These are phyloP conservation scores for Plectosphaerella plurivora DNA, from an alignment of 2,329 filamentous ascomycete species.

Conservation along the genomic window DNA sequence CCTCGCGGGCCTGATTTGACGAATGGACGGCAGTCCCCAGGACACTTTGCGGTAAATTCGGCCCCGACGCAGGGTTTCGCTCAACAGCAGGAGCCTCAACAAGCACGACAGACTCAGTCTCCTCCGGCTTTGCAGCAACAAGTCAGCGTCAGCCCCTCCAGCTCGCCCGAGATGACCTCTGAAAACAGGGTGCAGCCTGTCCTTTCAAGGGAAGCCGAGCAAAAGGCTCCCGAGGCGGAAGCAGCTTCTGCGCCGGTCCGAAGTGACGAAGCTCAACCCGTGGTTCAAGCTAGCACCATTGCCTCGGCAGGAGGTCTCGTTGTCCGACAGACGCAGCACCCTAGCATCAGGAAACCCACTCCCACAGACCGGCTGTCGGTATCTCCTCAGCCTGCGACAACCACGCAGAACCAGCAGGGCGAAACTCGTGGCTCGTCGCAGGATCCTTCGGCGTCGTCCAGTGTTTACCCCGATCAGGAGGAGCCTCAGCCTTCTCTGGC, in stretches of 20 bases:
- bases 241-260: no score
- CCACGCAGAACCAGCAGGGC: neutral
- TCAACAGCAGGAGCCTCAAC: no score
- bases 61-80: no score
- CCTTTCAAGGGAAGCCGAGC: neutral
- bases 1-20: no score
- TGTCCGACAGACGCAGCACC: neutral
- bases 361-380: neutral
- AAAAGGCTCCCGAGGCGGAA: neutral
- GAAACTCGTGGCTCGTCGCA: neutral
- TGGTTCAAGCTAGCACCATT: no score
- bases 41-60: no score
- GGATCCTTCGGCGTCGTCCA: neutral
- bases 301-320: no score
- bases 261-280: no score
- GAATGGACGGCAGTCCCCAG: no score
- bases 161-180: neutral
- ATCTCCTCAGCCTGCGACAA: neutral
- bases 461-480: neutral
- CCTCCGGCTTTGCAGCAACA: no score
- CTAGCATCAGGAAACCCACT: neutral
- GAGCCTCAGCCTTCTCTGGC: neutral
- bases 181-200: neutral
- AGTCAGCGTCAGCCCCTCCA: neutral
- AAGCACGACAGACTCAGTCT: no score